These are phyloP conservation scores for Colletotrichum tropicale DNA, from an alignment of 2,329 filamentous ascomycete genomes.

Conservation along the genomic window DNA sequence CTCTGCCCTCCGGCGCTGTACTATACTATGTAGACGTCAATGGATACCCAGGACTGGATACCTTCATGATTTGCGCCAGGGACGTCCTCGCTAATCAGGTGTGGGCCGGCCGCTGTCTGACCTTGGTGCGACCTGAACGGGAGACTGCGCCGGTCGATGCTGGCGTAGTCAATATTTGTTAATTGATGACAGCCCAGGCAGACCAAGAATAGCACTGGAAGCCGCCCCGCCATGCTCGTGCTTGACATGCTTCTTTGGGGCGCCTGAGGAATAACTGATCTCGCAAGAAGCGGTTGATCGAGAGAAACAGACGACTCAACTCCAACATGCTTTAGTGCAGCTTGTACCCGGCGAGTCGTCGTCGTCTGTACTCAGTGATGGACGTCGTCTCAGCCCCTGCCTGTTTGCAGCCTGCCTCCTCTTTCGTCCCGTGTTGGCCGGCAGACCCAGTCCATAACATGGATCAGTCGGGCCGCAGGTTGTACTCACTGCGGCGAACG, in stretches of 20 bases:
- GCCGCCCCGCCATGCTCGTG: neutral
- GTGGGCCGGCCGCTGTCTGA: conserved; percentile 14
- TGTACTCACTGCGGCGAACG: neutral
- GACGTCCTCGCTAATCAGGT: conserved; percentile 21
- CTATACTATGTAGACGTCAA: neutral
- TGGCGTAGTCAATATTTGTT: neutral
- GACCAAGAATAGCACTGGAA: conserved; percentile 7
- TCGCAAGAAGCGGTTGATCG: neutral
- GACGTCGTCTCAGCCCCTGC: neutral
- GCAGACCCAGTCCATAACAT: neutral
- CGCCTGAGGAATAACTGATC: neutral
- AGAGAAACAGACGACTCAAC: neutral
- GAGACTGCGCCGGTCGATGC: conserved; percentile 9
- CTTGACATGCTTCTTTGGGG: neutral
- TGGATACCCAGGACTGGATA: neutral
- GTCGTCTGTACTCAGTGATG: neutral
- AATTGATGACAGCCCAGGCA: neutral
- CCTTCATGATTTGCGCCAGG: conserved; percentile 19
- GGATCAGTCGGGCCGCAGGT: neutral
- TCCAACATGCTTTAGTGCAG: neutral
- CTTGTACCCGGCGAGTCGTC: neutral
- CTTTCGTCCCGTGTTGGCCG: neutral
- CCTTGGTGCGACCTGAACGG: conserved; percentile 17
- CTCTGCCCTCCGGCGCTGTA: neutral
- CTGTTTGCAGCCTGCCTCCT: neutral